These are phyloP conservation scores for Litchi chinensis DNA, from an alignment of 345 rosid species.

Conservation along the genomic window DNA sequence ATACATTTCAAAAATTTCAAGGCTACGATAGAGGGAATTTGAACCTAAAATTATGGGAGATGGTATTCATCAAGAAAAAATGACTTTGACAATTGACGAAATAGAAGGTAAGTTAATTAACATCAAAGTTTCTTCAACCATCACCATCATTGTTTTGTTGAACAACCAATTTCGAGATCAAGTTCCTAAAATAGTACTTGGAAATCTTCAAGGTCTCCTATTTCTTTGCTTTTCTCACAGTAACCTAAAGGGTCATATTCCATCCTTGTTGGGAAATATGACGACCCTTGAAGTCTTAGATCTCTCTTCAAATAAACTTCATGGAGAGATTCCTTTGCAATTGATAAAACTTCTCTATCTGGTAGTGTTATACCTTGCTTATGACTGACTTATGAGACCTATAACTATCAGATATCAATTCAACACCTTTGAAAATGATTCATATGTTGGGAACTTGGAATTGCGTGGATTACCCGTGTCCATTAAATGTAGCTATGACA, in stretches of 20 bases:
- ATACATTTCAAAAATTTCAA: too few relatives aligned
- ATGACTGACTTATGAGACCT: neutral
- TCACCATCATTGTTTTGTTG: neutral
- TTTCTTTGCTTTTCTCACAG: neutral
- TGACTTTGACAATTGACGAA: too few relatives aligned
- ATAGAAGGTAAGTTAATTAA: too few relatives aligned
- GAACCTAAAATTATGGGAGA: too few relatives aligned
- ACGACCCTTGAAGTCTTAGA: neutral
- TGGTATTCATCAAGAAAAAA: too few relatives aligned
- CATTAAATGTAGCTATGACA: too few relatives aligned
- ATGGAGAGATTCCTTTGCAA: neutral
- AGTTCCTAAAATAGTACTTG: constrained; percentile 1
- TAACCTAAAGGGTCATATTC: neutral
- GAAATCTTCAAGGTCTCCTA: neutral
- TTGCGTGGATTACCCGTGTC: too few relatives aligned
- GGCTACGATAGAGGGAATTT: too few relatives aligned
- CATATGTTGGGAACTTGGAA: too few relatives aligned
- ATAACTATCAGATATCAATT: too few relatives aligned
- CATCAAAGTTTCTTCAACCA: too few relatives aligned
- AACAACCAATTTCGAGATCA: constrained; percentile 6
- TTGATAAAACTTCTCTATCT: neutral
- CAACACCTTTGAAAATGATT: too few relatives aligned
- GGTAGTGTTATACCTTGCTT: neutral
- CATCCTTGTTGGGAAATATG: neutral
- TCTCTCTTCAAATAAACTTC: neutral